phyloP scores from a whole-genome alignment of 768 basidiomycete genomes.

The Leucocoprinus sp. region DNA sequence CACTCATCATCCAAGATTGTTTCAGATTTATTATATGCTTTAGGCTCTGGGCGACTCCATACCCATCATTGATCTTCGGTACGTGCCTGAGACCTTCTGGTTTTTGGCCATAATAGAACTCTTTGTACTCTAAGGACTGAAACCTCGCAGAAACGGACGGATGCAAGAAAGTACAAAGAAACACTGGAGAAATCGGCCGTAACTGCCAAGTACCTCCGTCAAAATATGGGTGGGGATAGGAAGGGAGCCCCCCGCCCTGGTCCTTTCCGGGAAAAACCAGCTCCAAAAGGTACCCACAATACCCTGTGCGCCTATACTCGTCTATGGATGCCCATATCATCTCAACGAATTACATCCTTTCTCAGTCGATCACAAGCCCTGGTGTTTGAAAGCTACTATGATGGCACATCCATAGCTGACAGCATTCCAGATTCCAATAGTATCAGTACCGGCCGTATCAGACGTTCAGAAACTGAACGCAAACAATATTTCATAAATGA shows the following conservation, averaged over 20 bases:
- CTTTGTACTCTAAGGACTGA: neutral
- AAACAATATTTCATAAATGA: slow-evolving; percentile 58
- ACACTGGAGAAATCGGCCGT: neutral
- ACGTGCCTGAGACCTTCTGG: neutral
- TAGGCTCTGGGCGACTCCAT: slow-evolving; percentile 8
- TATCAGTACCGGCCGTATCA: slow-evolving; percentile 31
- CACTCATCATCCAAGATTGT: no score
- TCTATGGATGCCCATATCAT: neutral
- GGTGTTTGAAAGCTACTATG: slow-evolving; percentile 20
- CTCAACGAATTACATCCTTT: neutral
- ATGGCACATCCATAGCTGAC: slow-evolving; percentile 46
- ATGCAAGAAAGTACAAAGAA: neutral
- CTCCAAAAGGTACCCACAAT: slow-evolving; percentile 1
- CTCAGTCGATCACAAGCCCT: slow-evolving; percentile 8
- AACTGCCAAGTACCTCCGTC: neutral
- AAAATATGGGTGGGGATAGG: neutral
- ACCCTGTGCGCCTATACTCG: neutral
- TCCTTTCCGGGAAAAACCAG: neutral
- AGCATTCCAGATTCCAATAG: slow-evolving; percentile 23
- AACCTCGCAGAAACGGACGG: slow-evolving; percentile 6
- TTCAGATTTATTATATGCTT: no score
- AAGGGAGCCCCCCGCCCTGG: neutral
- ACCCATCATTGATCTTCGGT: slow-evolving; percentile 10
- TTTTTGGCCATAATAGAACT: neutral
- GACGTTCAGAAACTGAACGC: slow-evolving; percentile 55